Percentiles rank a stretch among this genome's conserved stretches.
Evolutionary conservation across 306 rosid species (phyloP).

Genomic region (Fragaria nilgerrensis): DNA sequence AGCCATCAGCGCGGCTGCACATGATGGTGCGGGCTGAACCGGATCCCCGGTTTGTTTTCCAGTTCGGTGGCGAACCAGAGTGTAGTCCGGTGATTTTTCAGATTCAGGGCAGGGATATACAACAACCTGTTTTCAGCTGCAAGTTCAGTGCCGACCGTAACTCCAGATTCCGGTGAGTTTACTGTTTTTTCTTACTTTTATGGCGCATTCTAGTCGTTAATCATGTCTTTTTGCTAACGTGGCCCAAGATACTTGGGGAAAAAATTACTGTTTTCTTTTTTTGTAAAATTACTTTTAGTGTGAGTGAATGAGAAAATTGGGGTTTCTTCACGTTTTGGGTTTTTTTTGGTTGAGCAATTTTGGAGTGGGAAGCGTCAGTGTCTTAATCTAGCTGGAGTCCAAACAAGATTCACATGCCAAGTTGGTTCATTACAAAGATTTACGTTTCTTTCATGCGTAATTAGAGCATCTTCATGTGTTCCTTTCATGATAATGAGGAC

Average conservation of each 20-base stretch:
- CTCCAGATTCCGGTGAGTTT: conserved; percentile 62
- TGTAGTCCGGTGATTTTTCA: conserved; percentile 89
- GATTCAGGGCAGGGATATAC: conserved; percentile 67
- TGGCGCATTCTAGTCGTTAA: conserved; percentile 11
- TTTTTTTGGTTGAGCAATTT: background rate
- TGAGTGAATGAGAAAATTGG: background rate
- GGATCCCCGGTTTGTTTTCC: conserved; percentile 82
- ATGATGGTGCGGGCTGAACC: conserved; percentile 69
- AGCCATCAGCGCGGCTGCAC: conserved; percentile 52
- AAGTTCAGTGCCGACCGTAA: conserved; percentile 90
- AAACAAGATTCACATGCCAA: conserved; percentile 35
- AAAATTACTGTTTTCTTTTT: background rate
- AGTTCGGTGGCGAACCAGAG: conserved; percentile 94
- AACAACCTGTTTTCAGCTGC: conserved; percentile 92
- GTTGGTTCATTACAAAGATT: conserved; percentile 26
- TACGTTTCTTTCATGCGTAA: conserved; percentile 30
- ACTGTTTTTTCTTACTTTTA: background rate
- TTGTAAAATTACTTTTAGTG: background rate
- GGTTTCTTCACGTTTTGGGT: conserved; percentile 5
- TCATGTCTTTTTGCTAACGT: background rate
- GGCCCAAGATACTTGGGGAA: background rate
- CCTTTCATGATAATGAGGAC: conserved; percentile 5
- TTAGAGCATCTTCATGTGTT: conserved; percentile 10
- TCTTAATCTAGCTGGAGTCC: conserved; percentile 28
- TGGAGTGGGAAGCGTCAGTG: conserved; percentile 36